Evolutionary conservation across 306 rosid genomes (phyloP).

Genomic region (Begonia loranthoides): DNA sequence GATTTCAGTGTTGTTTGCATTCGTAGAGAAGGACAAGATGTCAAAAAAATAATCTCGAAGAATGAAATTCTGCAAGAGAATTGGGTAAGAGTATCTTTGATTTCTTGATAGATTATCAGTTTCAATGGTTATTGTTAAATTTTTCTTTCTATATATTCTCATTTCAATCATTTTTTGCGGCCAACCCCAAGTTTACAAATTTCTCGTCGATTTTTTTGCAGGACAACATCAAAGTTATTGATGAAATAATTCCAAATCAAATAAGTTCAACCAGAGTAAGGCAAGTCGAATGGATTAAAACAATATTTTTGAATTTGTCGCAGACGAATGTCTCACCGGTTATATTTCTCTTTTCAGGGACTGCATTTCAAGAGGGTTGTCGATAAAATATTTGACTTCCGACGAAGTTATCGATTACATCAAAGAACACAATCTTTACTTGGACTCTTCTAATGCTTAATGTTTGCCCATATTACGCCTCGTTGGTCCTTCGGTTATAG

Average conservation of each 20-base stretch:
- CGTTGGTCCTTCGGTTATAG: too few relatives aligned
- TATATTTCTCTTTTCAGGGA: constrained; percentile 35
- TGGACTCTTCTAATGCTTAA: constrained; percentile 13
- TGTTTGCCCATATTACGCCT: too few relatives aligned
- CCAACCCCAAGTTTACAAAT: not conserved
- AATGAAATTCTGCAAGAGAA: constrained; percentile 26
- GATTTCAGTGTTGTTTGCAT: constrained; percentile 46
- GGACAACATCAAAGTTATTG: constrained; percentile 61
- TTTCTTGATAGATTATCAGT: not conserved
- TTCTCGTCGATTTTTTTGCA: constrained; percentile 13
- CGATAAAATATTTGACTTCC: constrained; percentile 57
- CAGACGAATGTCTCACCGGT: not conserved
- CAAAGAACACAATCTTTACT: constrained; percentile 31
- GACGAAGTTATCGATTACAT: constrained; percentile 76
- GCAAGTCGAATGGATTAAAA: constrained; percentile 15
- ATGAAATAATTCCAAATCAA: constrained; percentile 73
- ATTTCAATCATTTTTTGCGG: not conserved
- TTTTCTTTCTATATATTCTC: not conserved
- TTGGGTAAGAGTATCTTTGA: constrained; percentile 15
- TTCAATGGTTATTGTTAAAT: not conserved
- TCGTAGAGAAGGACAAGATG: constrained; percentile 52
- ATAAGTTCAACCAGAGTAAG: constrained; percentile 79
- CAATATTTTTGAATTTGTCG: not conserved
- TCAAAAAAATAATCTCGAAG: constrained; percentile 25
- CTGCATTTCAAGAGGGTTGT: constrained; percentile 75